These are phyloP conservation scores for Quercus aquifolioides DNA, from an alignment of 306 rosid species.

Conservation along the genomic window DNA sequence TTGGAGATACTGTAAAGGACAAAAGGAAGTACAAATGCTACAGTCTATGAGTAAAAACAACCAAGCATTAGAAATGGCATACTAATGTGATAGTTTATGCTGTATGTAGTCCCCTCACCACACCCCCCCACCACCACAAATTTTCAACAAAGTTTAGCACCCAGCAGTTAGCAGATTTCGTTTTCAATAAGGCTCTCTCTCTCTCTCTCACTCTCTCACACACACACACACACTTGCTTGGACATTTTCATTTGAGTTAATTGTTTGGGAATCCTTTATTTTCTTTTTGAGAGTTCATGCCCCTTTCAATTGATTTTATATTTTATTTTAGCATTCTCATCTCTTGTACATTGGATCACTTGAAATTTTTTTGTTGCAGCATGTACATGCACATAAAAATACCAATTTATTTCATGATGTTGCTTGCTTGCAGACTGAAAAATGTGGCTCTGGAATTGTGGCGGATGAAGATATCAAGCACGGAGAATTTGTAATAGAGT, in stretches of 20 bases:
- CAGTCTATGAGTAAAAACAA: neutral
- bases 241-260: neutral
- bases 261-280: neutral
- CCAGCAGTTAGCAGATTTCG: neutral
- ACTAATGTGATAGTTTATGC: neutral
- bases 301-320: neutral
- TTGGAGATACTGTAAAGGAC: neutral
- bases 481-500: conserved; percentile 92
- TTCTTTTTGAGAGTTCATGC: neutral
- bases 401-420: conserved; percentile 23
- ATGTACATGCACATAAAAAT: neutral
- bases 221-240: neutral
- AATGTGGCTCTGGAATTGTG: conserved; percentile 90
- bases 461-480: conserved; percentile 83
- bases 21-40: neutral
- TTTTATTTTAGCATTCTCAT: neutral
- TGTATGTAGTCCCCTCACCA: neutral
- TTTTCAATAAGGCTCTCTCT: neutral
- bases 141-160: neutral
- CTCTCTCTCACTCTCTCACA: neutral
- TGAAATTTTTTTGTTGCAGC: neutral
- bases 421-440: conserved; percentile 69
- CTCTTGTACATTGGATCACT: neutral
- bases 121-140: neutral
- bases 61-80: neutral